Evolutionary conservation across 2,329 filamentous ascomycete genomes (phyloP).

Genomic region (Pestalotiopsis sp.): DNA sequence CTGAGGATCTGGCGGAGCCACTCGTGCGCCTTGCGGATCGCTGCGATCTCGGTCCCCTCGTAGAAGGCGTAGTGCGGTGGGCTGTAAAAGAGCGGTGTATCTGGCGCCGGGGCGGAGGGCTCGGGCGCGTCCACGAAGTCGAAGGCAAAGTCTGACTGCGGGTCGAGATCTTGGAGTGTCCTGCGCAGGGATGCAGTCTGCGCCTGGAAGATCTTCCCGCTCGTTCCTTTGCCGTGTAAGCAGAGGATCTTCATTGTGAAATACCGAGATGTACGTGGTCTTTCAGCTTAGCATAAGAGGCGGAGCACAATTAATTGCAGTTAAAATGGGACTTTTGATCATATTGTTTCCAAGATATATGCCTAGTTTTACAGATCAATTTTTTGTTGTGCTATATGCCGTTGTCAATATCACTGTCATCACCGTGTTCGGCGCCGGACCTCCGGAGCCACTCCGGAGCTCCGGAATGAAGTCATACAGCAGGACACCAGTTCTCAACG

Average conservation of each 20-base stretch:
- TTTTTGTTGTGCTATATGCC: no score
- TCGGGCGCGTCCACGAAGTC: slow-evolving; percentile 26
- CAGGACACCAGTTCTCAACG: no score
- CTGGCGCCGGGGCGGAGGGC: slow-evolving; percentile 9
- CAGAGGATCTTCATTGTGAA: slow-evolving; percentile 13
- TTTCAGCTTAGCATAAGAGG: neutral
- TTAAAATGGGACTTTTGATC: no score
- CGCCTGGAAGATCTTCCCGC: slow-evolving; percentile 4
- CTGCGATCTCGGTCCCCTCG: slow-evolving; percentile 21
- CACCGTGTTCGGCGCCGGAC: neutral
- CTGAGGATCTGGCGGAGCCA: slow-evolving; percentile 38
- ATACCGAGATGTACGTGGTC: neutral
- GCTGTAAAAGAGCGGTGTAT: slow-evolving; percentile 16
- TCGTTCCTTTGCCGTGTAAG: slow-evolving; percentile 12
- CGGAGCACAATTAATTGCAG: no score
- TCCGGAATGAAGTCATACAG: neutral
- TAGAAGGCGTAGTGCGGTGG: slow-evolving; percentile 19
- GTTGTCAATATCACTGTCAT: neutral
- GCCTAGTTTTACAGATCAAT: neutral
- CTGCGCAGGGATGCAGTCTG: slow-evolving; percentile 11
- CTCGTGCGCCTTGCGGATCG: slow-evolving; percentile 35
- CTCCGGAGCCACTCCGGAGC: neutral
- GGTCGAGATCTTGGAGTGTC: slow-evolving; percentile 8
- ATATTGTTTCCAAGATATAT: neutral
- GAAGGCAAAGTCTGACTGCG: slow-evolving; percentile 14